Percentiles rank a stretch among this genome's conserved stretches.
phyloP scores from a whole-genome alignment of 2,329 filamentous ascomycete species.

The Sclerotinia glacialis region DNA sequence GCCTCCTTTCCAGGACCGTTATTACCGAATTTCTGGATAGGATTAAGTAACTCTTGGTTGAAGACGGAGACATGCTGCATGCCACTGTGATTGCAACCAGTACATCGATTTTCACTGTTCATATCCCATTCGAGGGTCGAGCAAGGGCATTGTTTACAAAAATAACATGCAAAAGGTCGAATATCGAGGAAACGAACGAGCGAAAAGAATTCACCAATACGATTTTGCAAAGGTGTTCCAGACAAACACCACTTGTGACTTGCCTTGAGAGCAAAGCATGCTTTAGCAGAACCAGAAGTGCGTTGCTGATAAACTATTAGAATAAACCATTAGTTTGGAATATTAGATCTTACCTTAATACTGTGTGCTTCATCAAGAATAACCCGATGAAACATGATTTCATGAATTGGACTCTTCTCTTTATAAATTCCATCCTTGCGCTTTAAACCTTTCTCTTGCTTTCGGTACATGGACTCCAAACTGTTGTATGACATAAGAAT shows the following conservation, averaged over 20 bases:
- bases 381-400: conserved; percentile 82
- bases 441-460: conserved; percentile 86
- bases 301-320: conserved; percentile 53
- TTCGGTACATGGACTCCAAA: conserved; percentile 86
- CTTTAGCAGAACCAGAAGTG: conserved; percentile 87
- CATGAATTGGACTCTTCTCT: conserved; percentile 76
- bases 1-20: conserved; percentile 62
- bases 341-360: conserved; percentile 63
- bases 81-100: conserved; percentile 57
- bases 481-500: conserved; percentile 97
- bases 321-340: background rate
- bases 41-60: conserved; percentile 92
- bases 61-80: conserved; percentile 72
- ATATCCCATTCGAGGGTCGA: conserved; percentile 80
- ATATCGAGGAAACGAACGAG: conserved; percentile 88
- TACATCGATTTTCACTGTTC: conserved; percentile 68
- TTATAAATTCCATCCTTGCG: conserved; percentile 78
- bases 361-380: conserved; percentile 95
- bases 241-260: conserved; percentile 94
- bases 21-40: conserved; percentile 64
- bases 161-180: conserved; percentile 85
- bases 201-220: conserved; percentile 96
- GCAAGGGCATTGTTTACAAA: conserved; percentile 85
- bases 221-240: conserved; percentile 92
- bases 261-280: conserved; percentile 86